Base-by-base conservation (phyloP, 805 yeast genomes). In the Ogataea salicorniae region DNA sequence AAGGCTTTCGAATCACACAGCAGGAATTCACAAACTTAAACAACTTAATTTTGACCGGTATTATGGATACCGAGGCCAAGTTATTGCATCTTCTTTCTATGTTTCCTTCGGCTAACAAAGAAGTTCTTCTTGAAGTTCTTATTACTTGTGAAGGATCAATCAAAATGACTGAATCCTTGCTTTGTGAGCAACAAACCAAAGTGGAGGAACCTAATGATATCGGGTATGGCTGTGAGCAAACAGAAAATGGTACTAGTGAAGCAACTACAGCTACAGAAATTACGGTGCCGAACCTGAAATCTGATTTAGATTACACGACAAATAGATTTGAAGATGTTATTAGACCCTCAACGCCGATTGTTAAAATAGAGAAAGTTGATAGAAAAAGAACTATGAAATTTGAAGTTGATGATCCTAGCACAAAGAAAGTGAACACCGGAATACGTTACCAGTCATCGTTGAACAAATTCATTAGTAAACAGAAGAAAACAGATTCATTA, bases 101-200 rank as follows among this genome's bases (percentile, higher is more conserved):
- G 34, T 78, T 73, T 48, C 84, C 85, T 0, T 58, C 50, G 0
- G 76, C 72, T 4, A 76, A 69, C 36, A 64, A 59, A 5, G 70
- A 61, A 2, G 62, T 68, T 0, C 60, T 82, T 4, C 57, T 74
- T 4, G 89, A 83, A 43, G 58, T 84, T 3, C 66, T 84, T 13
- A 44, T 72, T 1, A 64, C 76, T 0, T 81, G 86, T 55, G 69
- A 71, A 39, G 88, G 85, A 1, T 75, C 83, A 2, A 37, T 81
- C 1, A 60, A 63, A 8, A 48, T 60, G 9, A 76, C 81, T 1
- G 69, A 69, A 38, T 36, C 52, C 0, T 54, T 81, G 22, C 59
- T 83, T 15, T 57, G 66, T 29, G 76, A 74, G 37, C 64, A 66
- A 33, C 56, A 63, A 43, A 50, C 16, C 8, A 17, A 37, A 26